Conservation (phyloP, 75 land plant genomes). For the Adiantum capillusveneris region DNA sequence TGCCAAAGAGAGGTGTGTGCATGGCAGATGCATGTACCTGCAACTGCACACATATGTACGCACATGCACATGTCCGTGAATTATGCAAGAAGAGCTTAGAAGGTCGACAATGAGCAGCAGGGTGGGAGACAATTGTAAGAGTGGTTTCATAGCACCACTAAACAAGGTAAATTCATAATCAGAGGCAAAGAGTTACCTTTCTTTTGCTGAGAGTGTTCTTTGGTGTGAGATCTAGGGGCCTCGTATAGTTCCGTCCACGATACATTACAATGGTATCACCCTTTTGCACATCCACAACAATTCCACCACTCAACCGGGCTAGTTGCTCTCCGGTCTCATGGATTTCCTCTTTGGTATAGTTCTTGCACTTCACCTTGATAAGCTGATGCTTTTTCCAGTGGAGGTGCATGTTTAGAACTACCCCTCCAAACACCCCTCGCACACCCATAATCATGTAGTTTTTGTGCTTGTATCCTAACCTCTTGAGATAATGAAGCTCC, state of each 20-base stretch:
- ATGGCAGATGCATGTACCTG: no score
- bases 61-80: no score
- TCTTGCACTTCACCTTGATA: slow-evolving; percentile 60
- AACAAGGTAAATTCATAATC: no score
- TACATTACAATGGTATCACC: slow-evolving; percentile 82
- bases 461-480: slow-evolving; percentile 67
- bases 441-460: slow-evolving; percentile 80
- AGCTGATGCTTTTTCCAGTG: slow-evolving; percentile 94
- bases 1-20: no score
- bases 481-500: slow-evolving; percentile 68
- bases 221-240: slow-evolving; percentile 74
- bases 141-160: no score
- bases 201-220: slow-evolving; percentile 55
- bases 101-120: no score
- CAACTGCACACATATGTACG: no score
- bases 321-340: slow-evolving; percentile 63
- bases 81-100: no score
- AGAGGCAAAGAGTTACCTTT: slow-evolving; percentile 35
- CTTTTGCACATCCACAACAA: slow-evolving; percentile 69
- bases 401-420: slow-evolving; percentile 79
- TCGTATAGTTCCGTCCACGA: slow-evolving; percentile 69
- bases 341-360: slow-evolving; percentile 68
- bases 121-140: no score
- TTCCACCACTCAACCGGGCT: slow-evolving; percentile 73
- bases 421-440: slow-evolving; percentile 73